Percentiles rank a stretch among this genome's conserved stretches.
These are phyloP conservation scores for Fusarium sp. DNA, from an alignment of 2,329 filamentous ascomycete genomes.

Conservation along the genomic window DNA sequence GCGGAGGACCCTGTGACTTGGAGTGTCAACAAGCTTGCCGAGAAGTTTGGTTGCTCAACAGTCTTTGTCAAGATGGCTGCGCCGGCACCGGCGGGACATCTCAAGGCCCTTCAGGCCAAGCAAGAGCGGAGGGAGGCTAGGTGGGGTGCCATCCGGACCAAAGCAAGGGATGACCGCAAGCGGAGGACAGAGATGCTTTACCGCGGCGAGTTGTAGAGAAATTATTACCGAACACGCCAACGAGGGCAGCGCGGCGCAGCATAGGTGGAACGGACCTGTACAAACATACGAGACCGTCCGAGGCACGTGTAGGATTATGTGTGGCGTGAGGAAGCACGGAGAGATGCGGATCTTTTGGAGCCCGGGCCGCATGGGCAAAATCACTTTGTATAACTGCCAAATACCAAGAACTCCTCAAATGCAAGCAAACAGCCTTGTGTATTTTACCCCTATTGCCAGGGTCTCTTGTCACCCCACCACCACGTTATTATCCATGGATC, in stretches of 20 bases:
- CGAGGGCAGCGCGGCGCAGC: slow-evolving; percentile 5
- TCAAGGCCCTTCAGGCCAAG: slow-evolving; percentile 57
- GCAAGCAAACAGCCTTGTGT: slow-evolving; percentile 29
- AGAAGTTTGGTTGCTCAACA: slow-evolving; percentile 66
- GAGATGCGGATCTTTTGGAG: slow-evolving; percentile 27
- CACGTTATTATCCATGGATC: not conserved
- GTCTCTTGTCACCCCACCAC: not conserved
- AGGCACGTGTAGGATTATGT: slow-evolving; percentile 43
- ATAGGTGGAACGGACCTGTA: slow-evolving; percentile 32
- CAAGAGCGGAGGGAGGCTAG: slow-evolving; percentile 62
- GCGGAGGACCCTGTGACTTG: slow-evolving; percentile 65
- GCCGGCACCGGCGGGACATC: slow-evolving; percentile 61
- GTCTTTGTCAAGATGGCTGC: slow-evolving; percentile 71
- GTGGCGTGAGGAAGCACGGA: slow-evolving; percentile 19
- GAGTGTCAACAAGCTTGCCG: slow-evolving; percentile 65
- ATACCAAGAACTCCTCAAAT: slow-evolving; percentile 39
- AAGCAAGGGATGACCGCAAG: slow-evolving; percentile 66
- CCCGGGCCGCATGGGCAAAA: slow-evolving; percentile 25
- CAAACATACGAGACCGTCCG: slow-evolving; percentile 34
- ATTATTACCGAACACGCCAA: not conserved
- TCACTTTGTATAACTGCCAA: slow-evolving; percentile 42
- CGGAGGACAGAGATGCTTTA: slow-evolving; percentile 66
- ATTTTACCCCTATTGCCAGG: slow-evolving; percentile 8
- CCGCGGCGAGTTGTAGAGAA: slow-evolving; percentile 60
- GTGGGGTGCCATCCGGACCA: slow-evolving; percentile 68